phyloP scores from a whole-genome alignment of 2,329 filamentous ascomycete genomes.

The Xylaria sp. region DNA sequence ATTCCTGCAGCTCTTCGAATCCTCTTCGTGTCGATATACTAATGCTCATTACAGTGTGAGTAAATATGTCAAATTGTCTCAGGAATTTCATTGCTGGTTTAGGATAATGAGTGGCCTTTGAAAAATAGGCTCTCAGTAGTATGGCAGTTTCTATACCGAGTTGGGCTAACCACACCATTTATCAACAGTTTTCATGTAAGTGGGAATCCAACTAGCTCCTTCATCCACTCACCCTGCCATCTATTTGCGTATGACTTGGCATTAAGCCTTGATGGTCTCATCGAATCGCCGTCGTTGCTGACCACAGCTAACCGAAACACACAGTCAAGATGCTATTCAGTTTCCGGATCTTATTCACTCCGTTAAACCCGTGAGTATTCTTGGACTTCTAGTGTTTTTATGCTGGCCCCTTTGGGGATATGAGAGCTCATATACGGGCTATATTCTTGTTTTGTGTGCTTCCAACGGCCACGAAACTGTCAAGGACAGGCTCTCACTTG shows the following conservation, averaged over 20 bases:
- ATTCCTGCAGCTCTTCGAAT: neutral
- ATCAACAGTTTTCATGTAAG: constrained; percentile 38
- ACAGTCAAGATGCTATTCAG: constrained; percentile 26
- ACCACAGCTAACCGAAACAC: constrained; percentile 8
- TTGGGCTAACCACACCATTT: constrained; percentile 12
- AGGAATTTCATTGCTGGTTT: constrained; percentile 8
- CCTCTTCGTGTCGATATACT: constrained; percentile 4
- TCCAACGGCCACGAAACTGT: neutral
- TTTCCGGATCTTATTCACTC: constrained; percentile 25
- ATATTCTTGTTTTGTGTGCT: neutral
- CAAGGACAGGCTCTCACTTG: neutral
- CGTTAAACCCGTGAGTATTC: constrained; percentile 8
- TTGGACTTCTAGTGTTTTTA: neutral
- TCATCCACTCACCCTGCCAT: neutral
- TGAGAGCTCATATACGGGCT: neutral
- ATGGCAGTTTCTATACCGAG: neutral
- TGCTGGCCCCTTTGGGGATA: neutral
- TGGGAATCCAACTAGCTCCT: neutral
- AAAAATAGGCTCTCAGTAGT: neutral
- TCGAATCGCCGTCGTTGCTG: neutral
- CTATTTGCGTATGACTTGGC: constrained; percentile 34
- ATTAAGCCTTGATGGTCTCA: neutral
- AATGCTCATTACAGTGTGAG: constrained; percentile 31
- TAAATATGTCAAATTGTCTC: constrained; percentile 2
- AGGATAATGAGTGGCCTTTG: constrained; percentile 15